Evolutionary conservation across 2,329 filamentous ascomycete species (phyloP).

Genomic region (Fusarium odoratissimum): DNA sequence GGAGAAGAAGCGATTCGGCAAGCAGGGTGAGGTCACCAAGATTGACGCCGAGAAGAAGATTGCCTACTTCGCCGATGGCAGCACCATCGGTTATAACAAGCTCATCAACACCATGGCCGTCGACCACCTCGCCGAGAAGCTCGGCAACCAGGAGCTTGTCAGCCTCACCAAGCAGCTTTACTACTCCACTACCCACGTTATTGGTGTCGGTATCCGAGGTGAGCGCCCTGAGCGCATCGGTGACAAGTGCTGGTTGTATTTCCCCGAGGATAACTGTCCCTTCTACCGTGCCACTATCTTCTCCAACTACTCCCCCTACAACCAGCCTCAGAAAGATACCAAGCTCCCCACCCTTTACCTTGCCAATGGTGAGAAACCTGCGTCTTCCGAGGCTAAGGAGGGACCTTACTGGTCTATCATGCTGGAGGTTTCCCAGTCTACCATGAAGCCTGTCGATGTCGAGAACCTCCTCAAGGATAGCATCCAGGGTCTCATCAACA

Average conservation of each 20-base stretch:
- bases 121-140: slow-evolving; percentile 85
- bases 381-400: slow-evolving; percentile 77
- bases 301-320: slow-evolving; percentile 99
- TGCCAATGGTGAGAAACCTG: slow-evolving; percentile 85
- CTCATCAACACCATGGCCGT: slow-evolving; percentile 97
- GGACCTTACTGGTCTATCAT: slow-evolving; percentile 99
- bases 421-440: slow-evolving; percentile 96
- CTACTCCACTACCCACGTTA: slow-evolving; percentile 97
- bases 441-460: slow-evolving; percentile 92
- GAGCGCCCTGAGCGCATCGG: slow-evolving; percentile 93
- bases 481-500: slow-evolving; percentile 97
- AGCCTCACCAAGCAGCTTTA: slow-evolving; percentile 88
- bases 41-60: slow-evolving; percentile 88
- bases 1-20: slow-evolving; percentile 91
- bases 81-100: slow-evolving; percentile 89
- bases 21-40: slow-evolving; percentile 84
- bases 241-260: slow-evolving; percentile 99
- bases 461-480: slow-evolving; percentile 87
- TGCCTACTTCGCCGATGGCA: slow-evolving; percentile 85
- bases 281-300: slow-evolving; percentile 99
- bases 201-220: slow-evolving; percentile 94
- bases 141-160: slow-evolving; percentile 88
- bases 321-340: slow-evolving; percentile 85
- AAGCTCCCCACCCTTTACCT: slow-evolving; percentile 90
- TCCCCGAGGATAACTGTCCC: slow-evolving; percentile 97